Evolutionary conservation across 192 early-diverging fungal genomes (phyloP).

Genomic region (Dissophora ornata): DNA sequence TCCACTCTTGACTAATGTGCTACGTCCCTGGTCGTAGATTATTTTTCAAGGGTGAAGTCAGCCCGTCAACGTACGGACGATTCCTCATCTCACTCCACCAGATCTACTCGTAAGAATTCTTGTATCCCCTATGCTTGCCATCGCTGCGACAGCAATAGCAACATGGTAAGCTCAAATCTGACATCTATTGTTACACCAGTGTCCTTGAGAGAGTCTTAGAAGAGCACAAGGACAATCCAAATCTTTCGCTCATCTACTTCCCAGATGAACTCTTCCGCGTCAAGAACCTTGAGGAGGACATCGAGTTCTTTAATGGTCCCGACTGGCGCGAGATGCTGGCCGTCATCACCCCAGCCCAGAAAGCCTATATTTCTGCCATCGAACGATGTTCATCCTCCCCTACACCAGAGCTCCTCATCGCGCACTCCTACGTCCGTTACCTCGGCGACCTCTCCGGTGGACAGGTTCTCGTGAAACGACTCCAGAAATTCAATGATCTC

Average conservation of each 20-base stretch:
- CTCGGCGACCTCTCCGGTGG: constrained; percentile 68
- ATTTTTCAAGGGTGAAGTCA: constrained; percentile 63
- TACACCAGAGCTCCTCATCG: constrained; percentile 60
- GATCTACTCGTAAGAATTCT: constrained; percentile 53
- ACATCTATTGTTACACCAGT: too few species aligned
- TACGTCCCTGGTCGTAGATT: constrained; percentile 38
- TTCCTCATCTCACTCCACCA: constrained; percentile 62
- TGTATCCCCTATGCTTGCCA: too few species aligned
- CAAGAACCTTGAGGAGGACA: constrained; percentile 53
- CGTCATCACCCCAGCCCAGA: constrained; percentile 58
- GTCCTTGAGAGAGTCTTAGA: constrained; percentile 60
- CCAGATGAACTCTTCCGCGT: constrained; percentile 61
- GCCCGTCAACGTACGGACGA: constrained; percentile 49
- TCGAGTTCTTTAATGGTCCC: constrained; percentile 59
- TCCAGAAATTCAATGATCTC: constrained; percentile 56
- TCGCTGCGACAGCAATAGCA: too few species aligned
- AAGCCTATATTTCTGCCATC: constrained; percentile 59
- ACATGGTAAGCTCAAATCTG: too few species aligned
- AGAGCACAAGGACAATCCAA: constrained; percentile 56
- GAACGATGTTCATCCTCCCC: constrained; percentile 34
- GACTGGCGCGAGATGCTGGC: constrained; percentile 36
- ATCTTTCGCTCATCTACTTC: constrained; percentile 59
- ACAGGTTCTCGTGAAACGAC: constrained; percentile 58
- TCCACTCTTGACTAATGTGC: too few species aligned
- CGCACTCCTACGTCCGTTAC: constrained; percentile 67